phyloP scores from a whole-genome alignment of 2,329 filamentous ascomycete genomes.

The Monosporascus sp. region DNA sequence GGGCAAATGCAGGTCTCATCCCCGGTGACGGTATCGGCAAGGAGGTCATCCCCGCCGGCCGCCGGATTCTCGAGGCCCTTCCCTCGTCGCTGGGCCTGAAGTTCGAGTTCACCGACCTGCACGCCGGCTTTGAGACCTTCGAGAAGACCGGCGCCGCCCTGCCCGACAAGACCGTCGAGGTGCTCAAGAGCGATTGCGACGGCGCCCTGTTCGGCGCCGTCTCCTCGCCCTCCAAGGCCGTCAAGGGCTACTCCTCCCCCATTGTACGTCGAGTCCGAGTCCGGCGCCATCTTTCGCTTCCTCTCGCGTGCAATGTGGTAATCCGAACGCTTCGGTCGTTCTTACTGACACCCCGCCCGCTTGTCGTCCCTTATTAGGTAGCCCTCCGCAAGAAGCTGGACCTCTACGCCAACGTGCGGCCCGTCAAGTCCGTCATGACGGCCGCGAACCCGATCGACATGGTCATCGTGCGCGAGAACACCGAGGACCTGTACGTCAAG shows the following conservation, averaged over 20 bases:
- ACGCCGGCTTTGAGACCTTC: slow-evolving; percentile 92
- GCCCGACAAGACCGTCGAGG: slow-evolving; percentile 84
- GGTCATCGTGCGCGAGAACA: slow-evolving; percentile 98
- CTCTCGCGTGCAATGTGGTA: no score
- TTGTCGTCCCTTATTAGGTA: slow-evolving; percentile 32
- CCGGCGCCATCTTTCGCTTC: no score
- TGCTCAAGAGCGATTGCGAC: slow-evolving; percentile 87
- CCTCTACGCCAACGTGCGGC: slow-evolving; percentile 95
- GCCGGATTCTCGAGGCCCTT: slow-evolving; percentile 86
- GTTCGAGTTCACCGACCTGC: slow-evolving; percentile 90
- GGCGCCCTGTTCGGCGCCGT: slow-evolving; percentile 96
- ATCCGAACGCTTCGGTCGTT: not conserved
- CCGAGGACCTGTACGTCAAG: slow-evolving; percentile 97
- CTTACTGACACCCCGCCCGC: not conserved
- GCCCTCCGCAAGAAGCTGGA: slow-evolving; percentile 92
- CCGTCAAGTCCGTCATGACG: slow-evolving; percentile 77
- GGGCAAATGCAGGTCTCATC: slow-evolving; percentile 67
- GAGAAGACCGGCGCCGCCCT: slow-evolving; percentile 83
- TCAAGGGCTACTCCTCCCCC: slow-evolving; percentile 92
- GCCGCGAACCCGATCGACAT: slow-evolving; percentile 75
- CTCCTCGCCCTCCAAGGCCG: slow-evolving; percentile 81
- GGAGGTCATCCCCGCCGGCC: slow-evolving; percentile 94
- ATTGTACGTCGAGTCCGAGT: slow-evolving; percentile 48
- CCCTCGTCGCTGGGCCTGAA: slow-evolving; percentile 86
- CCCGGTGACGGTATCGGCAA: slow-evolving; percentile 97